A percentile compares a stretch with the other conserved stretches of the same genome.
Conservation (phyloP, 805 yeast genomes). For the Brettanomyces anomalus region DNA sequence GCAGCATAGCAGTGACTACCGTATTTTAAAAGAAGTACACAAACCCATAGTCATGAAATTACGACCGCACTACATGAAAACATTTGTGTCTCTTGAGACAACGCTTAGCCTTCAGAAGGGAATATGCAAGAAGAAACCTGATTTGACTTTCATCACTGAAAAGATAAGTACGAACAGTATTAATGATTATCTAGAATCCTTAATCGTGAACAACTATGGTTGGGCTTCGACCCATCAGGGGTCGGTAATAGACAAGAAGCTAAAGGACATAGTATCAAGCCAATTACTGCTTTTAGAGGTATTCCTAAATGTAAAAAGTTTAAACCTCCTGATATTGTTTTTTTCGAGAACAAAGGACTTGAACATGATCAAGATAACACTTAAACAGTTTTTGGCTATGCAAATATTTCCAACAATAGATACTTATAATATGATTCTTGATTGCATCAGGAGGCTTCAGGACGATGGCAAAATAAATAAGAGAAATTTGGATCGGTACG, state of each 20-base stretch:
- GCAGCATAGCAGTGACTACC: no score
- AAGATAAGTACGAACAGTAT: not conserved
- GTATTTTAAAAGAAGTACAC: no score
- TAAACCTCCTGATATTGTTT: constrained; percentile 7
- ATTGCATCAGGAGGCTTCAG: not conserved
- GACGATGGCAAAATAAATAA: not conserved
- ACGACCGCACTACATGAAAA: no score
- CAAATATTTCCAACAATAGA: constrained; percentile 3
- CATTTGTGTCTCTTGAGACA: no score
- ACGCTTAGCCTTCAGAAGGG: no score
- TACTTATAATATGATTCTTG: constrained; percentile 6
- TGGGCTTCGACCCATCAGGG: not conserved
- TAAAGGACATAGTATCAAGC: not conserved
- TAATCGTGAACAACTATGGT: not conserved
- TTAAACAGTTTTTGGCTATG: constrained; percentile 2
- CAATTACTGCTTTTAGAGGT: constrained; percentile 1
- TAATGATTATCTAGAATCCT: not conserved
- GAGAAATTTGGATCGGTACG: not conserved
- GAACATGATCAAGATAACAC: constrained; percentile 1
- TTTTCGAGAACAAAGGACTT: constrained; percentile 4
- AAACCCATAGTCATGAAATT: no score
- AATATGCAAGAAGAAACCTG: no score
- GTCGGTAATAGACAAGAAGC: not conserved
- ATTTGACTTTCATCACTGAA: no score
- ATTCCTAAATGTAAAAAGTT: constrained; percentile 2